A percentile compares a stretch with the other conserved stretches of the same genome.
Evolutionary conservation across 306 rosid species (phyloP).

Genomic region (Coriaria nepalensis): DNA sequence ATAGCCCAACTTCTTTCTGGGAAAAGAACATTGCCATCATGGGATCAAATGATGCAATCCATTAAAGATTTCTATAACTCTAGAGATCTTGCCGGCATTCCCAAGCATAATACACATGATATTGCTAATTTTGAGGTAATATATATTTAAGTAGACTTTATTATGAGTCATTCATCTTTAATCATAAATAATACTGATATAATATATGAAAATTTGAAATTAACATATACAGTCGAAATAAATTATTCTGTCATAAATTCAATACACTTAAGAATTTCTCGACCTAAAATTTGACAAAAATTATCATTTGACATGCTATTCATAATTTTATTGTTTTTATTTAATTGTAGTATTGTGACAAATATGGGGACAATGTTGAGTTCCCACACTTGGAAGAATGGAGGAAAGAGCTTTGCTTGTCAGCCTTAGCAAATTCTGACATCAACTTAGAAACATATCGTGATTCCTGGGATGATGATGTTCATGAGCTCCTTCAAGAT

Average conservation of each 20-base stretch:
- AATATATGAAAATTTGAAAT: background rate
- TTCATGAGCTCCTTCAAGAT: slow-evolving; percentile 42
- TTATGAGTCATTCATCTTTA: no score
- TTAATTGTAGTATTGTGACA: slow-evolving; percentile 65
- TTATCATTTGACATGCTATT: no score
- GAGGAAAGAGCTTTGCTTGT: slow-evolving; percentile 55
- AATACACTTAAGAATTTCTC: no score
- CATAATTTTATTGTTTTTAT: no score
- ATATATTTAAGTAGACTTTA: no score
- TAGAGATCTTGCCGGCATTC: slow-evolving; percentile 60
- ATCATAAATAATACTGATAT: background rate
- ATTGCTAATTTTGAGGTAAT: slow-evolving; percentile 63
- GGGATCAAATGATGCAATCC: slow-evolving; percentile 81
- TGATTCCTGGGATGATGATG: slow-evolving; percentile 59
- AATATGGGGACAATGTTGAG: slow-evolving; percentile 49
- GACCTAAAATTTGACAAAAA: no score
- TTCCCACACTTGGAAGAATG: slow-evolving; percentile 79
- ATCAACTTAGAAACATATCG: slow-evolving; percentile 64
- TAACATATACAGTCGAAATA: background rate
- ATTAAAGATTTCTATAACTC: slow-evolving; percentile 67
- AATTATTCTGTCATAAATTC: no score
- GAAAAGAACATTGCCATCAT: slow-evolving; percentile 70
- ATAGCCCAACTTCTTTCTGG: slow-evolving; percentile 85
- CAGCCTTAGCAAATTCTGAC: slow-evolving; percentile 29
- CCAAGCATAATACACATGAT: slow-evolving; percentile 60